Conservation (phyloP, 140 eudicot species). For the Stevia rebaudiana region DNA sequence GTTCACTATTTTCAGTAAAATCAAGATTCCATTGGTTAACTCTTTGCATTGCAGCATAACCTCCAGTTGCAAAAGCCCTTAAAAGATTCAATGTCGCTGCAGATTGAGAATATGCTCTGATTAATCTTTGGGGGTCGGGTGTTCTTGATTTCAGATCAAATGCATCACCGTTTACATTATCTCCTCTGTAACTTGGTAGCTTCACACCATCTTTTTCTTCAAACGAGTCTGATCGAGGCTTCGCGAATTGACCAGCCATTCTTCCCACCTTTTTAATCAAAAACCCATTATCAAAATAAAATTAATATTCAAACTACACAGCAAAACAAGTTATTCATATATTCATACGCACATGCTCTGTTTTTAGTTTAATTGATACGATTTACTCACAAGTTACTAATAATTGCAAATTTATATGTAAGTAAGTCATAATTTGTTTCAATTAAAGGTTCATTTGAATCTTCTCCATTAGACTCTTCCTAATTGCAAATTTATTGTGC, state of each 20-base stretch:
- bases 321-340: too few species aligned
- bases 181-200: slow-evolving; percentile 82
- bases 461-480: too few species aligned
- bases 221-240: slow-evolving; percentile 49
- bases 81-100: slow-evolving; percentile 73
- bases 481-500: too few species aligned
- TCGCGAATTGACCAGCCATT: slow-evolving; percentile 72
- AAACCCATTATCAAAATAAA: slow-evolving; percentile 2
- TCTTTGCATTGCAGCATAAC: slow-evolving; percentile 21
- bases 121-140: slow-evolving; percentile 79
- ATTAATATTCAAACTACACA: too few species aligned
- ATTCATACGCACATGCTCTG: too few species aligned
- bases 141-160: slow-evolving; percentile 64
- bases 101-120: slow-evolving; percentile 78
- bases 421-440: too few species aligned
- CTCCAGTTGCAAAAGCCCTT: slow-evolving; percentile 81
- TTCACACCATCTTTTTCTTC: slow-evolving; percentile 80
- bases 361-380: too few species aligned
- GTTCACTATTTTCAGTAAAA: slow-evolving; percentile 64
- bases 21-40: slow-evolving; percentile 55
- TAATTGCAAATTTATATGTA: too few species aligned
- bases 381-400: too few species aligned
- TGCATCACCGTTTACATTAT: slow-evolving; percentile 72
- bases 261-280: slow-evolving; percentile 60
- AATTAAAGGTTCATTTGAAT: too few species aligned